Evolutionary conservation across 345 rosid genomes (phyloP), one percentile per base, ranked within the genome.

Genomic region (Hibiscus trionum): DNA sequence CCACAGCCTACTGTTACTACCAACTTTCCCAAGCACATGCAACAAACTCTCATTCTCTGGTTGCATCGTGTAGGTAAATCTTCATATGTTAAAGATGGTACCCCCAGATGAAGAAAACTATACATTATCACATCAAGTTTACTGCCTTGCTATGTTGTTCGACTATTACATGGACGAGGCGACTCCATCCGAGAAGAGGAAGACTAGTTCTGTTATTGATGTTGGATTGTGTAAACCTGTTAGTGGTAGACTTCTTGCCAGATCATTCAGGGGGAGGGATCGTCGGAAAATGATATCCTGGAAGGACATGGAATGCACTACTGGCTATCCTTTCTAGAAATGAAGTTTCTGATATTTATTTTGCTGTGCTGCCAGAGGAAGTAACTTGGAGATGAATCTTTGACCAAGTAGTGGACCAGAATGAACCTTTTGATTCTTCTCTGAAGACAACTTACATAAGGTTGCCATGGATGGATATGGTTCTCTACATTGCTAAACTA

Each of bases 251-350:
- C 90, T 92, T 76, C 84, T 95, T n/a, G 83, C 85, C 47, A 87
- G 99, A 83, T 85, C 96, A 70, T 87, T 83, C 44, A 84, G 99
- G 76, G 98, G 98, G 58, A 86, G 96, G 81, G 98, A 95, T 80
- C n/a, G 86, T 9, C 84, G 97, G 78, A 95, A 85, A 83, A 93
- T 95, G 86, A 89, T 92, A 63, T 89, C 96, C 44, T 90, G 97
- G 98, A 92, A 90, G 80, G 93, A 82, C 75, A 77, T 74, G 80
- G 91, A 82, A 57, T 88, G 86, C 74, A 78, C 84, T 14, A 72
- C 81, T 26, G 87, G 74, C 67, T 60, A 72, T 27, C 66, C 73
- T 8, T 61, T 49, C 61, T 72, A 72, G 67, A 49, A 67, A 26
- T 27, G 9, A 67, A 7, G 8, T 15, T 49, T 33, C 14, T 19